phyloP scores from a whole-genome alignment of 805 yeast genomes.

The Zygosaccharomyces kombuchaensis region DNA sequence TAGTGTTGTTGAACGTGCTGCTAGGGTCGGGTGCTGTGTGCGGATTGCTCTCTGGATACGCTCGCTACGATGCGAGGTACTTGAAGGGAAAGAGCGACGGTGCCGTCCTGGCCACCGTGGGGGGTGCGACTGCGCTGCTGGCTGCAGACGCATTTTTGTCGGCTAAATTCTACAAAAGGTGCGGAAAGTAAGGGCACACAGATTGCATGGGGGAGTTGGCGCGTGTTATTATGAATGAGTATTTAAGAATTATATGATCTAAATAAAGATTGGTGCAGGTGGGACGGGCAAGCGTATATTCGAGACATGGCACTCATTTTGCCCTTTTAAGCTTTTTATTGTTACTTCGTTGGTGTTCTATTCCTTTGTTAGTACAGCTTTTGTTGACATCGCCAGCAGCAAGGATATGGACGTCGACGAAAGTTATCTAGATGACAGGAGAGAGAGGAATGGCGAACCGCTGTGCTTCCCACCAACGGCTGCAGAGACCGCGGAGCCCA shows the following conservation, averaged over 20 bases:
- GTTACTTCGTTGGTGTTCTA: no score
- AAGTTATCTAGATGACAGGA: constrained; percentile 2
- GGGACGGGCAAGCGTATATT: no score
- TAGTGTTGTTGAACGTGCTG: constrained; percentile 50
- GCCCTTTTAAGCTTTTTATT: no score
- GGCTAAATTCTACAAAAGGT: constrained; percentile 41
- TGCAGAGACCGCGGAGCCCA: constrained; percentile 13
- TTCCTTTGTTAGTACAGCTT: no score
- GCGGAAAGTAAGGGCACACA: not conserved
- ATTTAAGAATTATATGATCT: not conserved
- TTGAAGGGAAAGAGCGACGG: constrained; percentile 41
- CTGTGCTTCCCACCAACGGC: constrained; percentile 2
- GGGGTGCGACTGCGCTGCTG: constrained; percentile 50
- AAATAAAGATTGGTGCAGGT: no score
- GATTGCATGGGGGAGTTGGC: not conserved
- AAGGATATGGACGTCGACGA: constrained; percentile 1
- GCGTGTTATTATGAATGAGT: not conserved
- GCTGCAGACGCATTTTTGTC: constrained; percentile 53
- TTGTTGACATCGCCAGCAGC: not conserved
- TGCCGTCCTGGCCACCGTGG: constrained; percentile 47
- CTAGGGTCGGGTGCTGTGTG: constrained; percentile 45
- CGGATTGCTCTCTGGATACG: constrained; percentile 46
- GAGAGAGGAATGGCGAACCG: not conserved
- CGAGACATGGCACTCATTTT: no score
- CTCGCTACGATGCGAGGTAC: constrained; percentile 48